These are phyloP conservation scores for Pleoardoris graminearum DNA, from an alignment of 2,329 filamentous ascomycete genomes.

Conservation along the genomic window DNA sequence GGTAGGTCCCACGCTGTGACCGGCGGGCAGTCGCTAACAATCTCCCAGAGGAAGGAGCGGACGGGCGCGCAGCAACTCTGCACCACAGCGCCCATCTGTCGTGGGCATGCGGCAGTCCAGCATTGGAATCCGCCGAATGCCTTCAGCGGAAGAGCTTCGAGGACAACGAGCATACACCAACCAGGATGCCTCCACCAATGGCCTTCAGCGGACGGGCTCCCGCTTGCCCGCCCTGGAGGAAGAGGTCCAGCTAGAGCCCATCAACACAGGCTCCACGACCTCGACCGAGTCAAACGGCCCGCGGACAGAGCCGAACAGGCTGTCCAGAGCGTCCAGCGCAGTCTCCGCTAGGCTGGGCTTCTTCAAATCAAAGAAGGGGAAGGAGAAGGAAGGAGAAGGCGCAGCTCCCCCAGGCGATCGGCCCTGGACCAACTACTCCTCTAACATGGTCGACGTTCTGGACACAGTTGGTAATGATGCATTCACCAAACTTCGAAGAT, in stretches of 20 bases:
- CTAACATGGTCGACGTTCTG: slow-evolving; percentile 67
- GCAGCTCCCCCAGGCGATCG: not conserved
- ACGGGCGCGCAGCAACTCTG: slow-evolving; percentile 35
- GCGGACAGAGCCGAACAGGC: slow-evolving; percentile 20
- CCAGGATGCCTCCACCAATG: slow-evolving; percentile 25
- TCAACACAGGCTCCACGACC: slow-evolving; percentile 21
- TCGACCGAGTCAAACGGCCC: slow-evolving; percentile 18
- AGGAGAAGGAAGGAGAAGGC: slow-evolving; percentile 4
- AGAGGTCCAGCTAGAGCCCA: slow-evolving; percentile 27
- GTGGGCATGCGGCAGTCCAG: slow-evolving; percentile 37
- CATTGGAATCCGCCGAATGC: slow-evolving; percentile 42
- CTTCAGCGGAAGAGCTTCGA: slow-evolving; percentile 28
- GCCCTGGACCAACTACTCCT: slow-evolving; percentile 56
- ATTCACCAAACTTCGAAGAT: not conserved
- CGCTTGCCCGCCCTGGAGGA: slow-evolving; percentile 37
- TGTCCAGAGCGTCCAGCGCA: slow-evolving; percentile 36
- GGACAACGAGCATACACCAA: slow-evolving; percentile 24
- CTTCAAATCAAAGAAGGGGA: slow-evolving; percentile 24
- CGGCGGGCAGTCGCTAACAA: slow-evolving; percentile 23
- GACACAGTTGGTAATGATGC: slow-evolving; percentile 65
- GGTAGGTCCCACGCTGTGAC: slow-evolving; percentile 18
- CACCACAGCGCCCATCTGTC: slow-evolving; percentile 30
- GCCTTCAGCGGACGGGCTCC: slow-evolving; percentile 22
- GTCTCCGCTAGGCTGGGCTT: slow-evolving; percentile 34
- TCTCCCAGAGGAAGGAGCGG: slow-evolving; percentile 7